These are phyloP conservation scores for Talaromyces pinophilus DNA, from an alignment of 2,329 filamentous ascomycete genomes.

Conservation along the genomic window DNA sequence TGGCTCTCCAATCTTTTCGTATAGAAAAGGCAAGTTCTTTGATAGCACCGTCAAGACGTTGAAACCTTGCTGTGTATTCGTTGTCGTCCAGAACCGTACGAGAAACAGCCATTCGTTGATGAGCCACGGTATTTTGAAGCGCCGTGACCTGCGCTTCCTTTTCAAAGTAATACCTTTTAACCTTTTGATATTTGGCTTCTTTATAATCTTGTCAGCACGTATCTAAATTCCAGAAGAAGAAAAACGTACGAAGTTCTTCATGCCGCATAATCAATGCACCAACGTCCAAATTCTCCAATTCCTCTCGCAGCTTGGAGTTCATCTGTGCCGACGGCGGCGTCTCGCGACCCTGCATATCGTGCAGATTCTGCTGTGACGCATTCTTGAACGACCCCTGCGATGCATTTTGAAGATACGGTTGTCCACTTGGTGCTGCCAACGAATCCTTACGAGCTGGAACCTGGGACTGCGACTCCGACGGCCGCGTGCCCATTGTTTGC, in stretches of 20 bases:
- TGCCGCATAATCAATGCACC: constrained; percentile 46
- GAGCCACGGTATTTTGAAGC: constrained; percentile 94
- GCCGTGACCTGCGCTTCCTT: constrained; percentile 87
- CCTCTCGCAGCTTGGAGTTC: constrained; percentile 42
- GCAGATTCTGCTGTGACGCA: constrained; percentile 32
- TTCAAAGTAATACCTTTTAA: constrained; percentile 97
- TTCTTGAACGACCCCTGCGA: constrained; percentile 33
- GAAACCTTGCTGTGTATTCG: constrained; percentile 88
- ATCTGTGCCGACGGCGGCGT: constrained; percentile 43
- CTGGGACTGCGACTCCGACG: constrained; percentile 5
- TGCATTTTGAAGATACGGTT: constrained; percentile 22
- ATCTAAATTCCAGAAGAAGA: neutral
- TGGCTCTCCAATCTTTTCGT: constrained; percentile 83
- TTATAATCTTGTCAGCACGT: constrained; percentile 13
- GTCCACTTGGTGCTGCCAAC: constrained; percentile 7
- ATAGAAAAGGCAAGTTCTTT: constrained; percentile 95
- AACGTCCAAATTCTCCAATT: constrained; percentile 45
- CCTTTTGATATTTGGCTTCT: constrained; percentile 97
- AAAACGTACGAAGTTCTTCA: constrained; percentile 49
- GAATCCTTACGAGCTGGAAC: constrained; percentile 18
- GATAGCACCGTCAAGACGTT: constrained; percentile 86
- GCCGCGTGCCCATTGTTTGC: neutral
- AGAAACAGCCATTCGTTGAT: constrained; percentile 91
- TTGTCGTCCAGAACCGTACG: constrained; percentile 92
- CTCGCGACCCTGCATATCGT: constrained; percentile 47